These are phyloP conservation scores for Xanthoconium stramineum DNA, from an alignment of 768 basidiomycete species.

Conservation along the genomic window DNA sequence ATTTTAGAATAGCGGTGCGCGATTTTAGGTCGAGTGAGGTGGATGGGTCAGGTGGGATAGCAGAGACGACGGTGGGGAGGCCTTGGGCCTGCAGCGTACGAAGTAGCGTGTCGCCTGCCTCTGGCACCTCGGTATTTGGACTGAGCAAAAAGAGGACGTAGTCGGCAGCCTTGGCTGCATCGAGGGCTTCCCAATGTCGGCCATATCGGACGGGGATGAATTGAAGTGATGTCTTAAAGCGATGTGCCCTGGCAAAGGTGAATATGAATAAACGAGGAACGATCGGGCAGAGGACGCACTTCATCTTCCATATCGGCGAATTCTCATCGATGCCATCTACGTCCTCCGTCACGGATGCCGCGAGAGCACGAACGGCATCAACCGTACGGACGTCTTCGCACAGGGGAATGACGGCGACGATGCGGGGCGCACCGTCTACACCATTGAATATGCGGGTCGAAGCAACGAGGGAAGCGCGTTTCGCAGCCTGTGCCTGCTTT, in stretches of 20 bases:
- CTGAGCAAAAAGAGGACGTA: constrained; percentile 88
- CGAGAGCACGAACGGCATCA: constrained; percentile 53
- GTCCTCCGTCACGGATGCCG: constrained; percentile 54
- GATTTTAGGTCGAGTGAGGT: constrained; percentile 57
- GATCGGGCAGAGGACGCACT: constrained; percentile 39
- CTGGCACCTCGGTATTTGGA: constrained; percentile 74
- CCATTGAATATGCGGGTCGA: constrained; percentile 78
- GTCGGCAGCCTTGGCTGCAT: constrained; percentile 85
- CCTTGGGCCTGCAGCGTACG: constrained; percentile 89
- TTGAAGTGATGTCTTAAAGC: constrained; percentile 90
- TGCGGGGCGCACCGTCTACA: constrained; percentile 74
- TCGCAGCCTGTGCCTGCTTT: constrained; percentile 75
- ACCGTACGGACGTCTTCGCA: constrained; percentile 59
- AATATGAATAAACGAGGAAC: neutral
- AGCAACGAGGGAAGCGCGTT: constrained; percentile 61
- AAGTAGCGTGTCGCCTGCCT: constrained; percentile 83
- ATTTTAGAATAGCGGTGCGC: constrained; percentile 71
- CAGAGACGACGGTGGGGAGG: constrained; percentile 77
- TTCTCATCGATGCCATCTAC: constrained; percentile 14
- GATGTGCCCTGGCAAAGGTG: constrained; percentile 57
- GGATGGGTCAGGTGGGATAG: constrained; percentile 54
- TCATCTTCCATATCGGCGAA: constrained; percentile 54
- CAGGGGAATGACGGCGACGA: constrained; percentile 86
- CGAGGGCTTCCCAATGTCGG: constrained; percentile 72
- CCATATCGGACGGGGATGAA: constrained; percentile 76